Evolutionary conservation across 164 flowering plant genomes (phyloP).

Genomic region (Macadamia tetraphylla): DNA sequence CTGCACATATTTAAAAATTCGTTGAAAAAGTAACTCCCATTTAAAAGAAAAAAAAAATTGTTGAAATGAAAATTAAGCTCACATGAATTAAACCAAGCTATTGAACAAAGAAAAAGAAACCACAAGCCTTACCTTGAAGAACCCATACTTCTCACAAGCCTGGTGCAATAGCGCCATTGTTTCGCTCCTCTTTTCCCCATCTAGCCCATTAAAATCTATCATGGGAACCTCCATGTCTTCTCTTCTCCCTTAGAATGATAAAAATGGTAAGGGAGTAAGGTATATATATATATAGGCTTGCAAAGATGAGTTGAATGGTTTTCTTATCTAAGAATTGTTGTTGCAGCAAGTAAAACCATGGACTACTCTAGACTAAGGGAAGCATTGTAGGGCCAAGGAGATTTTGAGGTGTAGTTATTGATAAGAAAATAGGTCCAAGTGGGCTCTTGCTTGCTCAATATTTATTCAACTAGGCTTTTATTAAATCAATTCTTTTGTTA

Average conservation of each 20-base stretch:
- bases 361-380: neutral
- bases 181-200: conserved; percentile 43
- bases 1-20: conserved; percentile 27
- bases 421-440: conserved; percentile 15
- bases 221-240: conserved; percentile 51
- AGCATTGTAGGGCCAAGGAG: neutral
- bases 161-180: conserved; percentile 56
- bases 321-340: conserved; percentile 1
- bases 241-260: neutral
- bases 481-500: neutral
- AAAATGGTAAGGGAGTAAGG: neutral
- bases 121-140: conserved; percentile 42
- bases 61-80: neutral
- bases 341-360: neutral
- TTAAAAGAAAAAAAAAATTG: neutral
- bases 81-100: neutral
- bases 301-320: too few species aligned
- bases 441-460: too few species aligned
- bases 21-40: too few species aligned
- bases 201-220: conserved; percentile 46
- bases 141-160: conserved; percentile 77
- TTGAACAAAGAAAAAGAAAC: neutral
- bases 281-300: conserved; percentile 14
- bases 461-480: neutral
- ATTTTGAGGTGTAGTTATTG: conserved; percentile 11